Evolutionary conservation across 1,284 basidiomycete genomes (phyloP).

Genomic region (Trichosporon sp.): DNA sequence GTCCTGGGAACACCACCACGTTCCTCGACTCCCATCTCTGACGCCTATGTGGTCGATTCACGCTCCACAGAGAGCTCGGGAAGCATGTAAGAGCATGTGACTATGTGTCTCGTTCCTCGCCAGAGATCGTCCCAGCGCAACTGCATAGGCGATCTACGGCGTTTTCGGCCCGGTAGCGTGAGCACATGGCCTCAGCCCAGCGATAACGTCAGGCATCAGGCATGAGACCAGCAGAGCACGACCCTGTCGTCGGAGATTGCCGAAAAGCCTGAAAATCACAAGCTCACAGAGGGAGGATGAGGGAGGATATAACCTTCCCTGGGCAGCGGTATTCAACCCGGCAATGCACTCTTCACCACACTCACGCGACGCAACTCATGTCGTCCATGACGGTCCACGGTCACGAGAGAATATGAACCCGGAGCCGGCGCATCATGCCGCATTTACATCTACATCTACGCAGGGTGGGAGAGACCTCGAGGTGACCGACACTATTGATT

Average conservation of each 20-base stretch:
- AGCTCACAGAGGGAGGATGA: no score
- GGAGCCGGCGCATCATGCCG: no score
- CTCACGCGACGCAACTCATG: background rate
- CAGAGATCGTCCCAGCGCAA: background rate
- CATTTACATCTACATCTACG: no score
- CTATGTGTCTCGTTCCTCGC: background rate
- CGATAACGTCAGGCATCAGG: background rate
- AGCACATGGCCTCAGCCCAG: no score
- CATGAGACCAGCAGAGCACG: no score
- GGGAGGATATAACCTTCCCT: background rate
- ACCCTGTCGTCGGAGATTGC: background rate
- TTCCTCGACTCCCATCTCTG: no score
- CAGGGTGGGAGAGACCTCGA: background rate
- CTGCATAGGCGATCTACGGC: background rate
- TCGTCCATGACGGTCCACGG: background rate
- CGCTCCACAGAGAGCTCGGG: no score
- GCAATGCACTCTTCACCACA: background rate
- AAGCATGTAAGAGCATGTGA: background rate
- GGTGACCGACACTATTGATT: background rate
- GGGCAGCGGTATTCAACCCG: background rate
- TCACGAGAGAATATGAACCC: background rate
- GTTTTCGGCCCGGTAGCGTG: background rate
- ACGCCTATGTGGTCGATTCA: no score
- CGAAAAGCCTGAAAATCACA: background rate
- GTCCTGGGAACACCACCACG: no score